Percentiles rank a stretch among this genome's conserved stretches.
Conservation (phyloP, 257 asterid genomes). For the Solanum megistacrolobum region DNA sequence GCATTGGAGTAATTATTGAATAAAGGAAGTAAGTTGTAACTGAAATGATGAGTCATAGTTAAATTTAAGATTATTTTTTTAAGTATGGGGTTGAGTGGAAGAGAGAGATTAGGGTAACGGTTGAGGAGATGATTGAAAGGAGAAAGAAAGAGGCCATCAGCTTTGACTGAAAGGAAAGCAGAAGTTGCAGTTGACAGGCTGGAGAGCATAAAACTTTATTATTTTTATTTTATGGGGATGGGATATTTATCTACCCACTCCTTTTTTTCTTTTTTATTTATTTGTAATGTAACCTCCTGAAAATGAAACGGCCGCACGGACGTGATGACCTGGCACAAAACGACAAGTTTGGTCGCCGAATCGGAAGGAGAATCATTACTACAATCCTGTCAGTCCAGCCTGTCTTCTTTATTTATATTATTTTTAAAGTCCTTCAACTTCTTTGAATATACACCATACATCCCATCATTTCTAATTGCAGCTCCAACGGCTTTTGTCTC, state of each 20-base stretch:
- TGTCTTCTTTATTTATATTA: constrained; percentile 21
- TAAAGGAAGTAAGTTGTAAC: not conserved
- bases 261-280: not conserved
- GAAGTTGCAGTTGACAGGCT: constrained; percentile 35
- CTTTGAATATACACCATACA: not conserved
- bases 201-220: constrained; percentile 39
- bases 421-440: not conserved
- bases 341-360: constrained; percentile 91
- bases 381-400: constrained; percentile 70
- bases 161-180: constrained; percentile 48
- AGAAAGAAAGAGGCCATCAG: constrained; percentile 12
- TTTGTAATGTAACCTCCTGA: not conserved
- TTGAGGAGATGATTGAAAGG: constrained; percentile 2
- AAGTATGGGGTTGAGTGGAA: not conserved
- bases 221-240: not conserved
- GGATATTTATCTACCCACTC: constrained; percentile 4
- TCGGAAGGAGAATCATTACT: constrained; percentile 75
- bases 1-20: not conserved
- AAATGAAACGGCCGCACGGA: constrained; percentile 65
- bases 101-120: constrained; percentile 13
- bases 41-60: constrained; percentile 9
- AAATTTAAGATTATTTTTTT: not conserved
- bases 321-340: constrained; percentile 46
- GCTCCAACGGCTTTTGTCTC: constrained; percentile 3
- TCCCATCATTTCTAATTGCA: not conserved